Evolutionary conservation across 148 eudicot species (phyloP).

Genomic region (Heliamphora exappendiculata): DNA sequence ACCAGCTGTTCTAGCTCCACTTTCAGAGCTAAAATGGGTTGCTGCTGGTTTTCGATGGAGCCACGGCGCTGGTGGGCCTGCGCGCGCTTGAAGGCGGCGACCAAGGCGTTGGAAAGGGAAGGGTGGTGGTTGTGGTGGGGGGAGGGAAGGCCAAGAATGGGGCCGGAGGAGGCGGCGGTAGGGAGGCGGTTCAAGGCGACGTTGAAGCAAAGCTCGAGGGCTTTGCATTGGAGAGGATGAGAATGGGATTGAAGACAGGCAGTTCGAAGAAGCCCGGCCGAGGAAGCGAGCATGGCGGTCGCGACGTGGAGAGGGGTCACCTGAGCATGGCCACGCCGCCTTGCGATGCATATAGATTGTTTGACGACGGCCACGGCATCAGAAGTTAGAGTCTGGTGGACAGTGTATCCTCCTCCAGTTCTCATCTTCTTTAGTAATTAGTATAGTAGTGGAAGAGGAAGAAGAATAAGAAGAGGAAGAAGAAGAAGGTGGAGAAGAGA

Average conservation of each 20-base stretch:
- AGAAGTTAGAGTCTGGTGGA: conserved; percentile 65
- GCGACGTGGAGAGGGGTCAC: conserved; percentile 91
- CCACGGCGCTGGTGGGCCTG: conserved; percentile 92
- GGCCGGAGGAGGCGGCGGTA: conserved; percentile 38
- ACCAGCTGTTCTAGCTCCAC: conserved; percentile 83
- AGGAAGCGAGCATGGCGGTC: conserved; percentile 63
- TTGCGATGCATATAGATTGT: conserved; percentile 71
- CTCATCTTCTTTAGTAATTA: conserved; percentile 39
- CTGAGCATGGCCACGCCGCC: conserved; percentile 79
- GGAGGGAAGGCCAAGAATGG: conserved; percentile 40
- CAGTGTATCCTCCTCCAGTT: conserved; percentile 48
- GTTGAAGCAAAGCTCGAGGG: conserved; percentile 36
- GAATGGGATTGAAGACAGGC: conserved; percentile 53
- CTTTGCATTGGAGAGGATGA: conserved; percentile 37
- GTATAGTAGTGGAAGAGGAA: not conserved
- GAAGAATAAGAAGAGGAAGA: not conserved
- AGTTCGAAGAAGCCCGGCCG: conserved; percentile 42
- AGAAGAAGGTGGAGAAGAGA: conserved; percentile 12
- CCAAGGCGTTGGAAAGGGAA: conserved; percentile 49
- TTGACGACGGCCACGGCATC: conserved; percentile 63
- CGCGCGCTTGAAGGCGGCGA: conserved; percentile 78
- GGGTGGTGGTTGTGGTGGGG: conserved; percentile 41
- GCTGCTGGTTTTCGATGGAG: conserved; percentile 73
- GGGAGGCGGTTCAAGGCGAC: conserved; percentile 46
- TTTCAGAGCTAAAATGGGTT: conserved; percentile 65